These are phyloP conservation scores for Kalmanozyma brasiliensis DNA, from an alignment of 1,284 basidiomycete genomes.

Conservation along the genomic window DNA sequence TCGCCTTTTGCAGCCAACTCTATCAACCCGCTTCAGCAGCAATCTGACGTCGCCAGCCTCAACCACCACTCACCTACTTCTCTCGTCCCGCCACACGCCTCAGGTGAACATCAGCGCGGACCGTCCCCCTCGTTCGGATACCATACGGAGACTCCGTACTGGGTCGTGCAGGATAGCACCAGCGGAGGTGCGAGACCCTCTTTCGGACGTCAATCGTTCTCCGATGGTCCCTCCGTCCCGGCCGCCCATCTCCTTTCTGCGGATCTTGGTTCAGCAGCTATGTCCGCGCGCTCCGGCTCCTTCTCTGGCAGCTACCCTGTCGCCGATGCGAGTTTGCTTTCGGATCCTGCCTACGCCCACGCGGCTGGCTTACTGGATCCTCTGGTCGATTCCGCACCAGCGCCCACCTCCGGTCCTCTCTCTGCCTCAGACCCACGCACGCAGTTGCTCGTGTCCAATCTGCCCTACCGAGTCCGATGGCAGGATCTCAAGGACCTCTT, in stretches of 20 bases:
- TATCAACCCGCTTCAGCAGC: slow-evolving; percentile 8
- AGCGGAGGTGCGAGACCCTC: slow-evolving; percentile 24
- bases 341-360: neutral
- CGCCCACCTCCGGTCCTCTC: slow-evolving; percentile 49
- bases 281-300: slow-evolving; percentile 24
- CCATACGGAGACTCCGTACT: slow-evolving; percentile 6
- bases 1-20: slow-evolving; percentile 12
- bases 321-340: slow-evolving; percentile 6
- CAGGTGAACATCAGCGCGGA: slow-evolving; percentile 23
- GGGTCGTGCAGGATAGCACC: slow-evolving; percentile 5
- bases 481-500: slow-evolving; percentile 69
- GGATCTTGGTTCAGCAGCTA: slow-evolving; percentile 9
- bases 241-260: slow-evolving; percentile 14
- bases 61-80: slow-evolving; percentile 12
- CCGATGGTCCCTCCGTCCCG: slow-evolving; percentile 35
- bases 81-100: slow-evolving; percentile 6
- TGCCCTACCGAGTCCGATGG: slow-evolving; percentile 69
- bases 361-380: slow-evolving; percentile 5
- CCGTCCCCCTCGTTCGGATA: slow-evolving; percentile 17
- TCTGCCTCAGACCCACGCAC: slow-evolving; percentile 79
- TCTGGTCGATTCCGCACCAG: slow-evolving; percentile 5
- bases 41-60: slow-evolving; percentile 2
- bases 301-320: slow-evolving; percentile 22
- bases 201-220: slow-evolving; percentile 48
- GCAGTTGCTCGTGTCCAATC: slow-evolving; percentile 71